Percentiles rank a stretch among this genome's conserved stretches.
phyloP scores from a whole-genome alignment of 495 filamentous ascomycete species.

The Neurospora sp. region DNA sequence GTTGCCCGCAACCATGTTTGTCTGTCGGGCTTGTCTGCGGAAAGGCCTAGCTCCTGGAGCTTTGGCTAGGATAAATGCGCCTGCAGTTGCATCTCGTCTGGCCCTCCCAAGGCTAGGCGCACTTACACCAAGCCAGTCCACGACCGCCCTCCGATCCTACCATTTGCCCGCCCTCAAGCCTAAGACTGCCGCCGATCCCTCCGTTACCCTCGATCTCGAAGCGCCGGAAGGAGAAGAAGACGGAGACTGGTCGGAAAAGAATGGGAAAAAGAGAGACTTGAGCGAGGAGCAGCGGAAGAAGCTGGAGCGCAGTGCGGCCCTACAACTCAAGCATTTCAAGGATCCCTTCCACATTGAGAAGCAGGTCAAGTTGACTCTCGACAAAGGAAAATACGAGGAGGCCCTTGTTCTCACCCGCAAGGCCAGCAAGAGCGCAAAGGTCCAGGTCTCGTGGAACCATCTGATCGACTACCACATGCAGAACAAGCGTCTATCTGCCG shows the following conservation, averaged over 20 bases:
- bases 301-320: conserved; percentile 24
- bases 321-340: conserved; percentile 51
- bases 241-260: not conserved
- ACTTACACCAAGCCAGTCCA: not conserved
- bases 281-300: conserved; percentile 6
- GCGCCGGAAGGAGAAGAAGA: not conserved
- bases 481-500: conserved; percentile 44
- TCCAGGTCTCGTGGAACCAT: conserved; percentile 77
- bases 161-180: not conserved
- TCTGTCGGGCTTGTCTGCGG: conserved; percentile 28
- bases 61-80: not conserved
- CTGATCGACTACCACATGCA: conserved; percentile 62
- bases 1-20: conserved; percentile 24
- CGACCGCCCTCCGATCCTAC: not conserved
- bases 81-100: not conserved
- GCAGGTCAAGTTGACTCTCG: conserved; percentile 47
- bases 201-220: not conserved
- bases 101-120: not conserved
- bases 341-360: conserved; percentile 59
- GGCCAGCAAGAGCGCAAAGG: conserved; percentile 50
- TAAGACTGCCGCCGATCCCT: not conserved
- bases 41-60: conserved; percentile 7
- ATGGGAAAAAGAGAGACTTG: not conserved
- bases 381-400: conserved; percentile 44
- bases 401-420: conserved; percentile 55